phyloP scores from a whole-genome alignment of 176 grass and related monocot genomes.

The Oryza nivara region DNA sequence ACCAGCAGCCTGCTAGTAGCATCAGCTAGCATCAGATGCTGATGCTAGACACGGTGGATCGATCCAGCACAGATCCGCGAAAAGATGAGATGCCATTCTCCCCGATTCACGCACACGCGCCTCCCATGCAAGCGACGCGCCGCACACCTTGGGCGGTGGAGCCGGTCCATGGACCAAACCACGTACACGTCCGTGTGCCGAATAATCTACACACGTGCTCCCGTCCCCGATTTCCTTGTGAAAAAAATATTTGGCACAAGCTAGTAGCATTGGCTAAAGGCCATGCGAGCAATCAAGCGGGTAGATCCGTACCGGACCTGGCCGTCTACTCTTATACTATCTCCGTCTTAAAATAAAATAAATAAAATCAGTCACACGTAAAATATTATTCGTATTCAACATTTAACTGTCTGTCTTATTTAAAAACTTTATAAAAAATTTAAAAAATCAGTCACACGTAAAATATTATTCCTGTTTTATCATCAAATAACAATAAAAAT shows the following conservation, averaged over 20 bases:
- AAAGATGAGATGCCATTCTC: neutral
- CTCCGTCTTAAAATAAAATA: too few relatives aligned
- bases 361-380: too few relatives aligned
- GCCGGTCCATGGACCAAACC: neutral
- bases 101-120: slow-evolving; percentile 4
- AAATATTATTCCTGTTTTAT: too few relatives aligned
- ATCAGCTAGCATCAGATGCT: neutral
- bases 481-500: too few relatives aligned
- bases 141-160: neutral
- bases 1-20: neutral
- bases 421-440: too few relatives aligned
- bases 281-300: neutral
- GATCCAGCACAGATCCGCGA: neutral
- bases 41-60: neutral
- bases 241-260: neutral
- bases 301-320: too few relatives aligned
- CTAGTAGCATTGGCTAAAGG: neutral
- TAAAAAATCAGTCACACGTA: too few relatives aligned
- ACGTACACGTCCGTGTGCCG: neutral
- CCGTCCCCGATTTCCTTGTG: neutral
- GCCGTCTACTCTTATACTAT: too few relatives aligned
- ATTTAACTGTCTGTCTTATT: too few relatives aligned
- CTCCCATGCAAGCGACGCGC: slow-evolving; percentile 11
- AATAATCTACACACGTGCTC: neutral
- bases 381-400: too few relatives aligned